Percentiles rank a stretch among this genome's conserved stretches.
phyloP scores from a whole-genome alignment of 495 filamentous ascomycete genomes.

The Clavariopsis aquatica region DNA sequence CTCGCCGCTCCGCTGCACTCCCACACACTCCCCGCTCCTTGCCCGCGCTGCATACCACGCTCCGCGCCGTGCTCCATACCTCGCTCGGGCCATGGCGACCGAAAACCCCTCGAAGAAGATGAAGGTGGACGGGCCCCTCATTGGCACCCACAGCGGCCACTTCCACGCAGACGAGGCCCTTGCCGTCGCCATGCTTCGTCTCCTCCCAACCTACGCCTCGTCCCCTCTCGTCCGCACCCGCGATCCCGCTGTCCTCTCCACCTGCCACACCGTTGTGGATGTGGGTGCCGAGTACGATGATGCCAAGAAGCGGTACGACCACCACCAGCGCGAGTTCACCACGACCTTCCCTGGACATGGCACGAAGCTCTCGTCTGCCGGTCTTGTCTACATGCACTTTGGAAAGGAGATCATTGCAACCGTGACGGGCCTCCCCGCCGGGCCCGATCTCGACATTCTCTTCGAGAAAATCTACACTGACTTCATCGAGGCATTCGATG shows the following conservation, averaged over 20 bases:
- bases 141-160: slow-evolving; percentile 91
- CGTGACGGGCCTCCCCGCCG: slow-evolving; percentile 62
- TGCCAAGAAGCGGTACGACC: slow-evolving; percentile 77
- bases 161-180: slow-evolving; percentile 99
- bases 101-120: slow-evolving; percentile 43
- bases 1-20: neutral
- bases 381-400: slow-evolving; percentile 94
- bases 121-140: slow-evolving; percentile 51
- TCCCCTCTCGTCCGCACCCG: slow-evolving; percentile 83
- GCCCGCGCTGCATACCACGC: neutral
- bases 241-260: slow-evolving; percentile 72
- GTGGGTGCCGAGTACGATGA: slow-evolving; percentile 90
- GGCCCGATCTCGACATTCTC: slow-evolving; percentile 67
- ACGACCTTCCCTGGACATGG: slow-evolving; percentile 72
- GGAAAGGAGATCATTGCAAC: slow-evolving; percentile 77
- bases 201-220: slow-evolving; percentile 74
- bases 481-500: slow-evolving; percentile 95
- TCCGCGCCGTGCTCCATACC: neutral
- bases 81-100: slow-evolving; percentile 18
- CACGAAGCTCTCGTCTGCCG: slow-evolving; percentile 91
- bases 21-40: slow-evolving; percentile 1
- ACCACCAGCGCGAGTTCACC: slow-evolving; percentile 90
- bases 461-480: slow-evolving; percentile 88
- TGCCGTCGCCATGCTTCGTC: slow-evolving; percentile 93
- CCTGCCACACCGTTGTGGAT: slow-evolving; percentile 93